These are phyloP conservation scores for Trichosporon inkin DNA, from an alignment of 1,284 basidiomycete genomes.

Conservation along the genomic window DNA sequence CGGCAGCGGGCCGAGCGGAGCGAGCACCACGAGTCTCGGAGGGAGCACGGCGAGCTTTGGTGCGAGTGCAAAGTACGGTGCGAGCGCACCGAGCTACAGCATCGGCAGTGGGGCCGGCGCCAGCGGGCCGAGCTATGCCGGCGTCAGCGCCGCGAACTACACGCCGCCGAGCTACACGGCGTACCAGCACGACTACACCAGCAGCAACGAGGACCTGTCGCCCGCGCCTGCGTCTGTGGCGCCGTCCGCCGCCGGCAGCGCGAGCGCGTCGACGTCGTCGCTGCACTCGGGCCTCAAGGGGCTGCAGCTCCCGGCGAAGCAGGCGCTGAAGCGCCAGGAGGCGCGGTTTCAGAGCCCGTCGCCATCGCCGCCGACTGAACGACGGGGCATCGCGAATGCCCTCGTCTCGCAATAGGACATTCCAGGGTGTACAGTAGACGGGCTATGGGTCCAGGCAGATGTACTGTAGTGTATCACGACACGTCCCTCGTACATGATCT, in stretches of 20 bases:
- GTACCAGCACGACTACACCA: conserved; percentile 9
- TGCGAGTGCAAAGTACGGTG: too few species aligned
- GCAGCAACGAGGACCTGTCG: conserved; percentile 15
- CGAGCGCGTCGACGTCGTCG: background rate
- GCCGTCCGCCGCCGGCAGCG: background rate
- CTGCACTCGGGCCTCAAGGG: conserved; percentile 5
- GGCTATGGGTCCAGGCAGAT: background rate
- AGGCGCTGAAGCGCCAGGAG: background rate
- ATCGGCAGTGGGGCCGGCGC: background rate
- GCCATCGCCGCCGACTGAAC: background rate
- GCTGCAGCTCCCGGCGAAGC: background rate
- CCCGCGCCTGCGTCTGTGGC: background rate
- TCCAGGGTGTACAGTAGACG: background rate
- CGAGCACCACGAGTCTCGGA: background rate
- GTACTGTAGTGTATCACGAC: too few species aligned
- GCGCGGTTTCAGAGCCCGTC: background rate
- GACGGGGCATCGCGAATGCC: background rate
- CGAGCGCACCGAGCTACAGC: background rate
- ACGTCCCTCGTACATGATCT: too few species aligned
- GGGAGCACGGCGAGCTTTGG: background rate
- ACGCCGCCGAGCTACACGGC: background rate
- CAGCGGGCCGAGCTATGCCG: background rate
- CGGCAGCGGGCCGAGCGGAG: background rate
- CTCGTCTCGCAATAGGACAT: background rate
- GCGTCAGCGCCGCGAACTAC: background rate